Evolutionary conservation across 345 rosid genomes (phyloP).

Genomic region (Syzygium aqueum): DNA sequence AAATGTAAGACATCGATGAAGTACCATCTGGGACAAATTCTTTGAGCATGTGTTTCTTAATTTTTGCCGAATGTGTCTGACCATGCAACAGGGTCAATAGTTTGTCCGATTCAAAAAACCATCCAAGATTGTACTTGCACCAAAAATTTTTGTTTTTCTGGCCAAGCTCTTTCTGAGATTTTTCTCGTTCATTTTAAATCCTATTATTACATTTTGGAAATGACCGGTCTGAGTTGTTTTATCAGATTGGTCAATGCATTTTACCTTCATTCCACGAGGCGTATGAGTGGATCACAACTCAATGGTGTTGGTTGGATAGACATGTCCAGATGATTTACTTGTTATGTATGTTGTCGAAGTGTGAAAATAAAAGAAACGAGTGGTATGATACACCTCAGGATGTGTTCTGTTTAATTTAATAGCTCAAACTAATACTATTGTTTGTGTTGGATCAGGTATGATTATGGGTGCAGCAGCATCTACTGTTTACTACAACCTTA

Average conservation of each 20-base stretch:
- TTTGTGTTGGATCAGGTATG: constrained; percentile 44
- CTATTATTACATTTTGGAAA: background rate
- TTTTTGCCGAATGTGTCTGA: background rate
- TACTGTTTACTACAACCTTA: constrained; percentile 71
- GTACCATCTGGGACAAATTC: background rate
- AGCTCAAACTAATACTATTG: background rate
- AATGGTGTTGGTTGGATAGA: background rate
- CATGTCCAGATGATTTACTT: background rate
- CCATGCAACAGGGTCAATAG: background rate
- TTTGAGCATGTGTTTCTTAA: background rate
- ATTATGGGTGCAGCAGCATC: constrained; percentile 78
- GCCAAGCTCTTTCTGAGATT: background rate
- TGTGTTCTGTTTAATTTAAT: background rate
- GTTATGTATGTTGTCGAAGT: background rate
- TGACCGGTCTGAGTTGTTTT: background rate
- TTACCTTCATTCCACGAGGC: background rate
- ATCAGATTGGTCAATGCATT: background rate
- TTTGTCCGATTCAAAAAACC: background rate
- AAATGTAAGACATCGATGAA: constrained; percentile 44
- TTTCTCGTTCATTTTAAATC: background rate
- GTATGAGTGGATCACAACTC: background rate
- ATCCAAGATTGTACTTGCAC: background rate
- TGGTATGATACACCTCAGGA: background rate
- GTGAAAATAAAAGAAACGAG: background rate
- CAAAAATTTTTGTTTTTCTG: background rate